phyloP scores from a whole-genome alignment of 2,329 filamentous ascomycete genomes.

The Knufia fluminis region DNA sequence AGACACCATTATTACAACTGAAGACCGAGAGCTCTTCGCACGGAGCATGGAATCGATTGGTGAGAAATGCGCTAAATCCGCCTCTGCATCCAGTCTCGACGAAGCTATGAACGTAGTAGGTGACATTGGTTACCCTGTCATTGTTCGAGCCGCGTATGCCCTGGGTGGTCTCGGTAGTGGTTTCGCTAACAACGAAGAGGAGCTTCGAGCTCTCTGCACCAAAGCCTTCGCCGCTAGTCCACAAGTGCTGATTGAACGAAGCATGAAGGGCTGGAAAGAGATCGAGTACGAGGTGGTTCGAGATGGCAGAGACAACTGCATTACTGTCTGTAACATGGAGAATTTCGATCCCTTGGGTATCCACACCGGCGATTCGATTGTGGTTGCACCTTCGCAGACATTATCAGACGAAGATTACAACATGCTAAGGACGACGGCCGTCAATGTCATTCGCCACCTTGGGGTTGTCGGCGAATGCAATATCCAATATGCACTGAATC shows the following conservation, averaged over 20 bases:
- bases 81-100: slow-evolving; percentile 77
- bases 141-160: slow-evolving; percentile 91
- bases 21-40: slow-evolving; percentile 94
- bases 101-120: slow-evolving; percentile 85
- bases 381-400: slow-evolving; percentile 94
- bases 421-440: slow-evolving; percentile 93
- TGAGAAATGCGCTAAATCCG: slow-evolving; percentile 96
- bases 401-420: slow-evolving; percentile 97
- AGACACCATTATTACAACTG: slow-evolving; percentile 95
- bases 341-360: slow-evolving; percentile 98
- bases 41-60: slow-evolving; percentile 97
- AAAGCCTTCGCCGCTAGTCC: slow-evolving; percentile 93
- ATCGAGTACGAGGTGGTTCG: slow-evolving; percentile 98
- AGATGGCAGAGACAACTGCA: slow-evolving; percentile 93
- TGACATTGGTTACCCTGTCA: slow-evolving; percentile 90
- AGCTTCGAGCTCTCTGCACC: slow-evolving; percentile 79
- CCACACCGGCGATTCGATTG: slow-evolving; percentile 95
- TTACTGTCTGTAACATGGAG: slow-evolving; percentile 99
- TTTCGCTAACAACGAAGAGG: slow-evolving; percentile 78
- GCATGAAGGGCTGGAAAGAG: slow-evolving; percentile 99
- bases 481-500: slow-evolving; percentile 96
- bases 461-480: slow-evolving; percentile 98
- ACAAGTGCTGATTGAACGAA: slow-evolving; percentile 91
- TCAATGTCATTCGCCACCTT: slow-evolving; percentile 93
- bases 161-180: slow-evolving; percentile 91